Conservation (phyloP, 345 rosid species). For the Turritis glabra region DNA sequence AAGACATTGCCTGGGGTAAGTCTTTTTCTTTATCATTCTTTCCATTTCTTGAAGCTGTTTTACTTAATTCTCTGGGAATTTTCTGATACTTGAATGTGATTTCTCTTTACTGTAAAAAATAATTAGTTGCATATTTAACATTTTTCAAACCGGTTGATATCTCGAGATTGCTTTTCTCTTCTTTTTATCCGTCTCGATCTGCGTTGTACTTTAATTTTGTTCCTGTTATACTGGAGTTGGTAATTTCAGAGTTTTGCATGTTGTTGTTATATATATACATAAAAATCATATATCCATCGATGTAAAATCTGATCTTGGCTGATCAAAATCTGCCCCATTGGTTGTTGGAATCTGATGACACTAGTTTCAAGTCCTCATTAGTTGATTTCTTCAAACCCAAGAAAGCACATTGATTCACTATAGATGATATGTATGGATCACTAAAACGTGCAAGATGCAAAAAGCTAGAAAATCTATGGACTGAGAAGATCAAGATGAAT, state of each 20-base stretch:
- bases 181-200: constrained; percentile 1
- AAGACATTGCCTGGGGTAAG: constrained; percentile 93
- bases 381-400: constrained; percentile 28
- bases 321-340: neutral
- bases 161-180: constrained; percentile 29
- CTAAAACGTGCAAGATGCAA: neutral
- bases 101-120: neutral
- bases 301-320: neutral
- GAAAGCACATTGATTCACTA: constrained; percentile 7
- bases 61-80: neutral
- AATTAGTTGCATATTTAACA: constrained; percentile 16
- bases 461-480: neutral
- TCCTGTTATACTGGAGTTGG: neutral
- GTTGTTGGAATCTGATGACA: neutral
- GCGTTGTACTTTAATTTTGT: constrained; percentile 4
- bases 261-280: neutral
- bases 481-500: no score
- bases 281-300: neutral
- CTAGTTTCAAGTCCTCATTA: neutral
- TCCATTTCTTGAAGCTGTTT: neutral
- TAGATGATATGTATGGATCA: neutral
- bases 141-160: constrained; percentile 12
- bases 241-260: constrained; percentile 19
- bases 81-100: constrained; percentile 10
- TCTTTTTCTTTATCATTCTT: neutral